Base-by-base conservation (phyloP, 2,329 filamentous ascomycete genomes). In the Passalora sequoiae region DNA sequence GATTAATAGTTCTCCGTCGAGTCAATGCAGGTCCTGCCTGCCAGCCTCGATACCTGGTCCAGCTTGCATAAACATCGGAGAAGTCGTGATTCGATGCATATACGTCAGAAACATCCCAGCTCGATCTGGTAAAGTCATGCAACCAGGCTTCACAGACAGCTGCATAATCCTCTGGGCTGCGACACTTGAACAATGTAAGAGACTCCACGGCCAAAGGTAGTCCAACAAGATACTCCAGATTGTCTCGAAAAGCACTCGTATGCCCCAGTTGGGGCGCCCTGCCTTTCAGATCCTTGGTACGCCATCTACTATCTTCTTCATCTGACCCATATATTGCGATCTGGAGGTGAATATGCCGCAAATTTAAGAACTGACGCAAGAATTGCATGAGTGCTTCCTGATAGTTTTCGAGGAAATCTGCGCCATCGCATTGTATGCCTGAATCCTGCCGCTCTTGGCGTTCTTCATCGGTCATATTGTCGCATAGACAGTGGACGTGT, bases 361-460 rank as follows among this genome's bases (percentile, higher is more conserved):
- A 19, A 7, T 10, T 16, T 22, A 4, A n/a, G 8, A 32, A 32
- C 19, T 32, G 38, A 21, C 12, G 7, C 13, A 31, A 3, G n/a
- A 40, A 40, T n/a, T 15, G 5, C n/a, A 10, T 7, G 10, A 40
- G 28, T 9, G 38, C 38, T 19, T 12, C 27, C 8, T 16, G 13
- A 19, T 40, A 40, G 10, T 17, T 40, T 12, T 31, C 16, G 5
- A 32, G 16, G n/a, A 40, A 40, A n/a, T 40, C 38, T 7, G 9
- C 28, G 6, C 24, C 38, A 24, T 40, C 38, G 38, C 38, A 40
- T 16, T 21, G 25, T 15, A 9, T 16, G 12, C 22, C 9, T 3
- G 19, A n/a, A 6, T 5, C 5, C 15, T 24, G 16, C 13, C 19
- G 6, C 10, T 40, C 38, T 7, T 20, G 21, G 8, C 28, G 38